Evolutionary conservation across 2,329 filamentous ascomycete genomes (phyloP), one percentile per base, ranked within the genome.

Genomic region (Colletotrichum graminicola): DNA sequence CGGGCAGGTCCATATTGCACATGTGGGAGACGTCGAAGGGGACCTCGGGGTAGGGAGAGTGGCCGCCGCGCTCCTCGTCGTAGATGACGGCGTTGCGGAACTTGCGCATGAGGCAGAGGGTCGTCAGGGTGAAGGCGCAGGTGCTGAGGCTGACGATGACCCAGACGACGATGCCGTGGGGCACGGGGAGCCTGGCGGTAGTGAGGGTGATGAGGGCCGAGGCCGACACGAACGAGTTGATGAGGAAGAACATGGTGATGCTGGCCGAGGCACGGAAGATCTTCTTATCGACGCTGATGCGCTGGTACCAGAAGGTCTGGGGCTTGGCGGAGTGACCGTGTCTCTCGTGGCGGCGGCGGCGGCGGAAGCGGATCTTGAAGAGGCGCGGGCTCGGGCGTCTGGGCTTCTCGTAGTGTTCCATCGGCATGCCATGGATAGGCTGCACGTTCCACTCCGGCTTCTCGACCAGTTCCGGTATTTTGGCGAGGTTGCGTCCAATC

Each of bases 11-110:
- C 36, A 45, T 54, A 21, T 56, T 34, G 26, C 49, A 18, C 32
- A 56, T 36, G 14, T 55, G 54, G 11, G 32, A 32, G 16, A 21
- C 56, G 18, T 70, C 62, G 18, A 49, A 7, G 4, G 52, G 55
- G 16, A 45, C 16, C 6, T 23, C 64, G 3, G 59, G 65, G 5
- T n/a, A 26, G 7, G 11, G 23, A 3, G 65, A 55, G 0, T 54
- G 59, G 41, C 45, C 39, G 41, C 60, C 29, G 45, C n/a, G 47
- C 69, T 72, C 69, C 5, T 72, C 69, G 45, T 72, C 69, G 18
- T 29, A 7, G n/a, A 18, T 10, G 23, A 63, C 65, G 39, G 32
- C 47, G 4, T 26, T 47, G 18, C 69, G 69, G n/a, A 68, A 71
- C 2, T 54, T 54, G 41, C n/a, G 18, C 69, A 72, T 72, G 29